Percentiles rank a stretch among this genome's conserved stretches.
phyloP scores from a whole-genome alignment of 208 protist genomes.

The Vickermania ingenoplastis region DNA sequence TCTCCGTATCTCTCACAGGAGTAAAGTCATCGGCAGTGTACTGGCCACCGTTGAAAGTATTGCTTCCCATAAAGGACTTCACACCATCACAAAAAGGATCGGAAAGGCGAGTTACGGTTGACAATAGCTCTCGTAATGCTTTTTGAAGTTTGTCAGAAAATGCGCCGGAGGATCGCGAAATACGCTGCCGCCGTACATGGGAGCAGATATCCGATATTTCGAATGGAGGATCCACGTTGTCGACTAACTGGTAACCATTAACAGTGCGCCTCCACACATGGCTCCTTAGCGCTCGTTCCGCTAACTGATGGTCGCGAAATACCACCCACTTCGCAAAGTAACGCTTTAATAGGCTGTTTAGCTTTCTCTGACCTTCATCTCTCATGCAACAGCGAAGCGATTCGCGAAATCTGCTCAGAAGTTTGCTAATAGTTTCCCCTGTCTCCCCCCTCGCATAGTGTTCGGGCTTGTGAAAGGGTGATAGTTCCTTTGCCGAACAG shows the following conservation, averaged over 20 bases:
- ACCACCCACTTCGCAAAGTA: not conserved
- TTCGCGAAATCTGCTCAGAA: too few species aligned
- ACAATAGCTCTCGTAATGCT: conserved; percentile 23
- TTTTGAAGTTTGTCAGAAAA: conserved; percentile 45
- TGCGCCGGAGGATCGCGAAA: not conserved
- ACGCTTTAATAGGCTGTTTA: not conserved
- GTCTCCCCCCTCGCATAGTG: too few species aligned
- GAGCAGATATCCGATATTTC: conserved; percentile 17
- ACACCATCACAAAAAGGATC: too few species aligned
- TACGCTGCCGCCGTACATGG: conserved; percentile 15
- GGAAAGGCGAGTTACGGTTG: not conserved
- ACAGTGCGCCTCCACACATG: not conserved
- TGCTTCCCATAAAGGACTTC: too few species aligned
- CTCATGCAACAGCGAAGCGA: not conserved
- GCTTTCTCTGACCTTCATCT: not conserved
- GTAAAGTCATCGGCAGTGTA: conserved; percentile 15
- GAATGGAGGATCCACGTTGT: conserved; percentile 28
- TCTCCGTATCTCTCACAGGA: conserved; percentile 33
- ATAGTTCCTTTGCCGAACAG: too few species aligned
- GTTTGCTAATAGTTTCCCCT: too few species aligned
- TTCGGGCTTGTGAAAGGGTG: too few species aligned
- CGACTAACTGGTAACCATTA: conserved; percentile 16
- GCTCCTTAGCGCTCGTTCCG: not conserved
- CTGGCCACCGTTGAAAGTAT: too few species aligned
- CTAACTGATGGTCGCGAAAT: not conserved